phyloP scores from a whole-genome alignment of 495 filamentous ascomycete genomes.

The Hyphodiscus hymeniophilus region DNA sequence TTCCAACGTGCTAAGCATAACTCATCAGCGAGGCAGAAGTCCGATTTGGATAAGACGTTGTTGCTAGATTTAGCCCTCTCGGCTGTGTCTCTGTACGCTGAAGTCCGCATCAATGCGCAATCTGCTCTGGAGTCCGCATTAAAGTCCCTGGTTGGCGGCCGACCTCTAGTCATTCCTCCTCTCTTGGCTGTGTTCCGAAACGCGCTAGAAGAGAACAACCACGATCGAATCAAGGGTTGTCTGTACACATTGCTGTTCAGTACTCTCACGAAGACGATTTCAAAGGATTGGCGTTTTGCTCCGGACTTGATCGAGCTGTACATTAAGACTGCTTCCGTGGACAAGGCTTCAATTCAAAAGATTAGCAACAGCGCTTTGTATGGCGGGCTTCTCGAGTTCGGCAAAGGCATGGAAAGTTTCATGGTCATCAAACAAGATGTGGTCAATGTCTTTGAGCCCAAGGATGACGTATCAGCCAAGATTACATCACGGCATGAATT shows the following conservation, averaged over 20 bases:
- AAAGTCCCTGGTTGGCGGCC: constrained; percentile 81
- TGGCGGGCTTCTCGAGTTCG: constrained; percentile 80
- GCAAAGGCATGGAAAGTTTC: constrained; percentile 74
- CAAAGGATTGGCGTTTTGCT: constrained; percentile 87
- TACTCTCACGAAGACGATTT: constrained; percentile 77
- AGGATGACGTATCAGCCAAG: constrained; percentile 43
- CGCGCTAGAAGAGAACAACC: constrained; percentile 74
- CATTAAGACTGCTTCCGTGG: constrained; percentile 79
- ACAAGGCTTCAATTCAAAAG: constrained; percentile 90
- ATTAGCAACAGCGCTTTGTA: constrained; percentile 74
- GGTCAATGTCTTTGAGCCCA: constrained; percentile 65
- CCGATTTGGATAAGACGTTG: constrained; percentile 72
- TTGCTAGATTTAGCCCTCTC: constrained; percentile 86
- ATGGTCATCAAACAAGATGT: constrained; percentile 71
- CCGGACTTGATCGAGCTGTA: constrained; percentile 79
- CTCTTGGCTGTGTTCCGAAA: constrained; percentile 71
- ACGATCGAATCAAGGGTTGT: constrained; percentile 86
- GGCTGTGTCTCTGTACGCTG: constrained; percentile 88
- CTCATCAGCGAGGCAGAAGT: constrained; percentile 73
- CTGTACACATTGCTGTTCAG: constrained; percentile 86
- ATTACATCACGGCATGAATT: constrained; percentile 60
- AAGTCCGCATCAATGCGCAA: constrained; percentile 89
- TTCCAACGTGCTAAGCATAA: constrained; percentile 90
- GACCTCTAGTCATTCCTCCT: constrained; percentile 80
- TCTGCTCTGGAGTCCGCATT: constrained; percentile 85